phyloP scores from a whole-genome alignment of 139 green algal species.

The Micractinium sp. region DNA sequence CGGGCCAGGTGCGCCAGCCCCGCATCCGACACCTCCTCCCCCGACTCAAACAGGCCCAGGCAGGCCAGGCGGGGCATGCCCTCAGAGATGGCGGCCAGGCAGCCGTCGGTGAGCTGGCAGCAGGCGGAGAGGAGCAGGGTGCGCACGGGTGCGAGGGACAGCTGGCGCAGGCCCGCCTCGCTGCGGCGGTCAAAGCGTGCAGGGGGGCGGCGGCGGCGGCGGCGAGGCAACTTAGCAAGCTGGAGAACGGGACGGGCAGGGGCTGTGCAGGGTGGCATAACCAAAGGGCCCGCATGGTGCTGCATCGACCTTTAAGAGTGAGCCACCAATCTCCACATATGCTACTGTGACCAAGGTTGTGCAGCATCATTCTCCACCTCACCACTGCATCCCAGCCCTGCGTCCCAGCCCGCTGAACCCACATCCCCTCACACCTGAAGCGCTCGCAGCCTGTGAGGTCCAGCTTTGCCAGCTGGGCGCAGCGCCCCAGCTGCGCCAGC shows the following conservation, averaged over 20 bases:
- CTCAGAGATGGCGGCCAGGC: conserved; percentile 14
- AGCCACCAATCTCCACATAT: too few relatives aligned
- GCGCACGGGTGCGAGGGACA: not conserved
- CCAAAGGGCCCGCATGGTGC: too few relatives aligned
- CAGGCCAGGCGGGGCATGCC: conserved; percentile 25
- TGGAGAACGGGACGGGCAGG: too few relatives aligned
- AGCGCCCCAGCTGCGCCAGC: conserved; percentile 11
- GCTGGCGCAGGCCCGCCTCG: conserved; percentile 13
- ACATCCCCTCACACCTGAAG: conserved; percentile 13
- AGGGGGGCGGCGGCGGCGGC: not conserved
- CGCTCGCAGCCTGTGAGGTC: conserved; percentile 36
- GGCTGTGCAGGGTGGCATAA: too few relatives aligned
- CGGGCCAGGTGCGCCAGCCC: conserved; percentile 5
- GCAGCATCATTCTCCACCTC: not conserved
- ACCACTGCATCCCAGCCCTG: not conserved
- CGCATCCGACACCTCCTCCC: conserved; percentile 30
- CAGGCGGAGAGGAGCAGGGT: conserved; percentile 44
- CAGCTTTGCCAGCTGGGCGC: not conserved
- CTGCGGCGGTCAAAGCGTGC: not conserved
- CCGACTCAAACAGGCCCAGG: conserved; percentile 46
- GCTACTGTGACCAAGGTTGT: too few relatives aligned
- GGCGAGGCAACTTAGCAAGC: too few relatives aligned
- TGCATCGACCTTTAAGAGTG: too few relatives aligned
- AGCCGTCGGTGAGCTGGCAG: conserved; percentile 41
- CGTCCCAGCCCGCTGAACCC: not conserved